phyloP scores from a whole-genome alignment of 2,329 filamentous ascomycete species.

The Neofusicoccum umdonicola region DNA sequence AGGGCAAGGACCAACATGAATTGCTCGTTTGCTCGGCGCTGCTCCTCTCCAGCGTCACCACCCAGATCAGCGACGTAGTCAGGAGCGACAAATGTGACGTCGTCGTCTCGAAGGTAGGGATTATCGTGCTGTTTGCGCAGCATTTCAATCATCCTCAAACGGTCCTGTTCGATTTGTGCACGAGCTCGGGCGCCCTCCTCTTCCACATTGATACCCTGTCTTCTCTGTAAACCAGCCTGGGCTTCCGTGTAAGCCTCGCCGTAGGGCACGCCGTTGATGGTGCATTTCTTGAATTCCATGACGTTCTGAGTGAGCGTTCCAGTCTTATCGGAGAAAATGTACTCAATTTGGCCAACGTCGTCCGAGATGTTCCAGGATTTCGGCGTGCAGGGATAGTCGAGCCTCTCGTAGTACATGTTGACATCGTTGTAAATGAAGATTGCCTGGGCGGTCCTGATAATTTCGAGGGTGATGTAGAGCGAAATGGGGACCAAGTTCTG shows the following conservation, averaged over 20 bases:
- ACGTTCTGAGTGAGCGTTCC: constrained; percentile 88
- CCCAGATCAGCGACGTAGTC: constrained; percentile 82
- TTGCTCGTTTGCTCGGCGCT: constrained; percentile 73
- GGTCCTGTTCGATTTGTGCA: constrained; percentile 76
- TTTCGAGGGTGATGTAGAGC: constrained; percentile 94
- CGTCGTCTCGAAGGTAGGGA: constrained; percentile 84
- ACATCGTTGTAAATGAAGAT: constrained; percentile 97
- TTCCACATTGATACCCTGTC: constrained; percentile 82
- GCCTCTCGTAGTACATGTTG: constrained; percentile 93
- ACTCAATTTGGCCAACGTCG: constrained; percentile 96
- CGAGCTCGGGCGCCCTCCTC: constrained; percentile 70
- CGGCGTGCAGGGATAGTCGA: constrained; percentile 92
- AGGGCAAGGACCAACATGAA: constrained; percentile 95
- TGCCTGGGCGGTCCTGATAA: constrained; percentile 87
- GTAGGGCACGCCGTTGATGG: constrained; percentile 92
- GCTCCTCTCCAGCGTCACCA: constrained; percentile 72
- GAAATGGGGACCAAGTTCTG: constrained; percentile 99
- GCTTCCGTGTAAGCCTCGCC: constrained; percentile 98
- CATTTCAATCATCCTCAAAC: constrained; percentile 66
- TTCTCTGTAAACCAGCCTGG: constrained; percentile 91
- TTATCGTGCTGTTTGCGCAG: constrained; percentile 81
- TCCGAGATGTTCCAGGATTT: constrained; percentile 99
- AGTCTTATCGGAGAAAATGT: constrained; percentile 96
- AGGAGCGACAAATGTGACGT: constrained; percentile 87
- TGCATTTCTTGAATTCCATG: constrained; percentile 99